phyloP scores from a whole-genome alignment of 495 filamentous ascomycete species.

The Penicillium coprophilum region DNA sequence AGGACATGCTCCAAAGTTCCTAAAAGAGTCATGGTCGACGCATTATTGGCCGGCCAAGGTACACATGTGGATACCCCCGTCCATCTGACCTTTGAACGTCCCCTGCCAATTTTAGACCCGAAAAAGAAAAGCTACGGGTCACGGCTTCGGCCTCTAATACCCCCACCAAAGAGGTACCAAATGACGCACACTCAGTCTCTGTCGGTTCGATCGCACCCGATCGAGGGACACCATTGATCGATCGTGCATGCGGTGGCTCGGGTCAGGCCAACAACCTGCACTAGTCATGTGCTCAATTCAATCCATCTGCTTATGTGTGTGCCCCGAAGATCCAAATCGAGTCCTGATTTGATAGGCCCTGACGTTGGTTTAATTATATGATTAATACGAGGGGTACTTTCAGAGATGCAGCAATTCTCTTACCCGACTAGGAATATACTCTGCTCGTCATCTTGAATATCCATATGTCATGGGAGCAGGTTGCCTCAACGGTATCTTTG shows the following conservation, averaged over 20 bases:
- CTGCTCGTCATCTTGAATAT: background rate
- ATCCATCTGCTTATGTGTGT: conserved; percentile 9
- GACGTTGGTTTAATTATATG: background rate
- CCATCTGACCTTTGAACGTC: conserved; percentile 15
- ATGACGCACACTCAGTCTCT: conserved; percentile 16
- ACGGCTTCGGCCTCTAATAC: conserved; percentile 1
- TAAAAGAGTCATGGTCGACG: background rate
- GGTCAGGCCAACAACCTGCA: conserved; percentile 14
- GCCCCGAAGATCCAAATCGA: conserved; percentile 31
- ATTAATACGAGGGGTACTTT: conserved; percentile 14
- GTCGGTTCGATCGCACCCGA: conserved; percentile 23
- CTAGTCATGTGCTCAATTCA: conserved; percentile 11
- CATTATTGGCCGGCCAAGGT: conserved; percentile 4
- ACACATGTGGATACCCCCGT: conserved; percentile 7
- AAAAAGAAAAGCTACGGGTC: background rate
- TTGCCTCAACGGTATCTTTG: conserved; percentile 11
- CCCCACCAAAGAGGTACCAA: conserved; percentile 1
- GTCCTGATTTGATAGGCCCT: conserved; percentile 19
- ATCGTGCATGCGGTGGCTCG: conserved; percentile 18
- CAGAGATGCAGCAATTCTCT: background rate
- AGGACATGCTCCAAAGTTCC: background rate
- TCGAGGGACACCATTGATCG: conserved; percentile 25
- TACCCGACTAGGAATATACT: background rate
- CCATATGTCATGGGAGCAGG: background rate
- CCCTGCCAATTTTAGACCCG: conserved; percentile 7